Percentiles rank a stretch among this genome's conserved stretches.
These are phyloP conservation scores for Ceratocystis cubensis DNA, from an alignment of 2,329 filamentous ascomycete species.

Conservation along the genomic window DNA sequence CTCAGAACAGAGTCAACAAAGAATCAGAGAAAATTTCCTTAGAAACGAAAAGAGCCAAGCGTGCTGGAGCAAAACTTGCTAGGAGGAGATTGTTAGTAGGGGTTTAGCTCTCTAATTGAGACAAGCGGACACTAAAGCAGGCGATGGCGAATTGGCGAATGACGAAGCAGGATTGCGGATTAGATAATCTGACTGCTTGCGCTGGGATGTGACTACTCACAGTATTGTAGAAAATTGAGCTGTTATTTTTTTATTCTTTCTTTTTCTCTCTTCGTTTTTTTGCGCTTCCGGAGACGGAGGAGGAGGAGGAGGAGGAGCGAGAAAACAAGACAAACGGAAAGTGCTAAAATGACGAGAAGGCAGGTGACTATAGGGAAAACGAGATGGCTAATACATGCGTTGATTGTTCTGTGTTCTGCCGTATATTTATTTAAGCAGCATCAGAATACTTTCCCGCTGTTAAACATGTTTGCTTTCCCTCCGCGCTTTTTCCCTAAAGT, in stretches of 20 bases:
- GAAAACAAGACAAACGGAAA: neutral
- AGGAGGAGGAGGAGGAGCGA: neutral
- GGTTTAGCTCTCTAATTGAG: too few relatives aligned
- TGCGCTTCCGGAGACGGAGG: conserved; percentile 19
- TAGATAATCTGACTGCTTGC: neutral
- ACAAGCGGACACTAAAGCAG: neutral
- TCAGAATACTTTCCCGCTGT: too few relatives aligned
- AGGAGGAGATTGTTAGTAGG: neutral
- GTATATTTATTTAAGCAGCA: too few relatives aligned
- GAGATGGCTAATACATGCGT: too few relatives aligned
- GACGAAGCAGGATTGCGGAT: conserved; percentile 19
- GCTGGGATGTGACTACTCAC: neutral
- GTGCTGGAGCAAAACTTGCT: neutral
- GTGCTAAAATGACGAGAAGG: neutral
- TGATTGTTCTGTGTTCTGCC: too few relatives aligned
- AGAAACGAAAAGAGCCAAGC: neutral
- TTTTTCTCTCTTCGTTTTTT: neutral
- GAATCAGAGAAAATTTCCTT: neutral
- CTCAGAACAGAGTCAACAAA: neutral
- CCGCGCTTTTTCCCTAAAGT: neutral
- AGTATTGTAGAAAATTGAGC: neutral
- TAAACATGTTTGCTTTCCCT: neutral
- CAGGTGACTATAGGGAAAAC: too few relatives aligned
- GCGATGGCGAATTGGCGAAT: conserved; percentile 8
- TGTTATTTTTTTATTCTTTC: neutral